Conservation (phyloP, 208 protist genomes). For the Crithidia sp. region DNA sequence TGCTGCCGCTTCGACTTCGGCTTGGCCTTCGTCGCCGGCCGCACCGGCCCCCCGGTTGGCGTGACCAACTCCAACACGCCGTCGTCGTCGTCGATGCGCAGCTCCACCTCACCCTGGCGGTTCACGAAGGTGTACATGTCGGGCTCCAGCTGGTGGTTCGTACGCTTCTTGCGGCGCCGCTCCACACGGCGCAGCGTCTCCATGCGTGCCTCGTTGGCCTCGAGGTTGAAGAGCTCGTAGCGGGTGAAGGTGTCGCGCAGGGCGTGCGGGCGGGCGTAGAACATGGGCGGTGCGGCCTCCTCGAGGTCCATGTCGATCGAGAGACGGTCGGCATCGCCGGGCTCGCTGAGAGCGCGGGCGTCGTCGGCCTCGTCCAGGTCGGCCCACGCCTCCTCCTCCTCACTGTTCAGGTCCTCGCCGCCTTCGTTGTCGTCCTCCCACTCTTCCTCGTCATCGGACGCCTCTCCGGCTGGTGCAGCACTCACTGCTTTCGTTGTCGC, state of each 20-base stretch:
- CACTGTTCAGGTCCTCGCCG: conserved; percentile 55
- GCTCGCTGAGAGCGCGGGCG: conserved; percentile 33
- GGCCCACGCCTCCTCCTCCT: conserved; percentile 78
- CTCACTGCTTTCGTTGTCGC: neutral
- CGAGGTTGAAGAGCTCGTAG: conserved; percentile 81
- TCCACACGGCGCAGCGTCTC: conserved; percentile 30
- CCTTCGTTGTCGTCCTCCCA: conserved; percentile 42
- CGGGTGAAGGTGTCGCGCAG: conserved; percentile 53
- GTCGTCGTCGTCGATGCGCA: conserved; percentile 89
- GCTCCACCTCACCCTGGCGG: conserved; percentile 79
- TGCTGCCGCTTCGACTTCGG: conserved; percentile 67
- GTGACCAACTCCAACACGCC: conserved; percentile 76
- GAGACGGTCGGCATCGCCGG: conserved; percentile 34
- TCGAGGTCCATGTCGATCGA: conserved; percentile 43
- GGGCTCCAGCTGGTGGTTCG: conserved; percentile 83
- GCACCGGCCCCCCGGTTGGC: conserved; percentile 21
- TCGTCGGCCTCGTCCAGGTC: conserved; percentile 62
- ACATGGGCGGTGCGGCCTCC: conserved; percentile 53
- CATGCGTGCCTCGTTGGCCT: conserved; percentile 64
- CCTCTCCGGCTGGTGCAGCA: neutral
- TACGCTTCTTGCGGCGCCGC: conserved; percentile 52
- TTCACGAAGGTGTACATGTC: conserved; percentile 81
- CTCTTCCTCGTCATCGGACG: conserved; percentile 27
- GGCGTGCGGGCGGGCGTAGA: conserved; percentile 67
- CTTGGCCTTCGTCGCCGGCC: conserved; percentile 47